These are phyloP conservation scores for Miamiensis avidus DNA, from an alignment of 169 alveolate species.

Conservation along the genomic window DNA sequence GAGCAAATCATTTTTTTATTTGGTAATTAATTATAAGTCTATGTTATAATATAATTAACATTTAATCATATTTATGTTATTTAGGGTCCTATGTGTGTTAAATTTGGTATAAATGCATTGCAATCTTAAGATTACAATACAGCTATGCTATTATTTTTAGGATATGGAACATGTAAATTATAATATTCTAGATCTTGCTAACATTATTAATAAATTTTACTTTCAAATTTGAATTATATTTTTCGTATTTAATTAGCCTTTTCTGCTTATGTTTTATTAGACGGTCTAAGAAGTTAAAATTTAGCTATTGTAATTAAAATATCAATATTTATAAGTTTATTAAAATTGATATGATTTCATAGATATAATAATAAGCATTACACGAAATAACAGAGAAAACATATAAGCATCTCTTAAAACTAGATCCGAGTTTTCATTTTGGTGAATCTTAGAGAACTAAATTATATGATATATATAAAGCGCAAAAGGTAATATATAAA, in stretches of 20 bases:
- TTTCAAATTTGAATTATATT: too few species aligned
- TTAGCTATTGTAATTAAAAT: background rate
- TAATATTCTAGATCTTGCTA: background rate
- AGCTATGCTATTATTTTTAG: background rate
- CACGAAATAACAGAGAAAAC: slow-evolving; percentile 35
- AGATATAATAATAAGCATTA: slow-evolving; percentile 22
- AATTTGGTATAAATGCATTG: background rate
- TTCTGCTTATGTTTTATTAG: slow-evolving; percentile 41
- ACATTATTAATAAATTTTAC: too few species aligned
- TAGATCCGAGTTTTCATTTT: slow-evolving; percentile 39
- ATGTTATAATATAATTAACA: too few species aligned
- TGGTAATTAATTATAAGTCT: background rate
- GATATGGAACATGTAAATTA: background rate
- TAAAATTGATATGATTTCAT: background rate
- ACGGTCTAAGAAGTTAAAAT: slow-evolving; percentile 34
- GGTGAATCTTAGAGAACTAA: slow-evolving; percentile 28
- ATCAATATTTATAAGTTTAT: background rate
- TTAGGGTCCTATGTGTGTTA: background rate
- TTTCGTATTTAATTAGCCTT: slow-evolving; percentile 7
- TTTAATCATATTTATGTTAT: too few species aligned
- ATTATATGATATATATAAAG: slow-evolving; percentile 29
- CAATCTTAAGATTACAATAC: background rate
- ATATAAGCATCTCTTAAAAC: slow-evolving; percentile 23
- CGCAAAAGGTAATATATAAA: slow-evolving; percentile 32
- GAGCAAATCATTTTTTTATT: background rate